Evolutionary conservation across 805 yeast genomes (phyloP).

Genomic region (Candida dendrica): DNA sequence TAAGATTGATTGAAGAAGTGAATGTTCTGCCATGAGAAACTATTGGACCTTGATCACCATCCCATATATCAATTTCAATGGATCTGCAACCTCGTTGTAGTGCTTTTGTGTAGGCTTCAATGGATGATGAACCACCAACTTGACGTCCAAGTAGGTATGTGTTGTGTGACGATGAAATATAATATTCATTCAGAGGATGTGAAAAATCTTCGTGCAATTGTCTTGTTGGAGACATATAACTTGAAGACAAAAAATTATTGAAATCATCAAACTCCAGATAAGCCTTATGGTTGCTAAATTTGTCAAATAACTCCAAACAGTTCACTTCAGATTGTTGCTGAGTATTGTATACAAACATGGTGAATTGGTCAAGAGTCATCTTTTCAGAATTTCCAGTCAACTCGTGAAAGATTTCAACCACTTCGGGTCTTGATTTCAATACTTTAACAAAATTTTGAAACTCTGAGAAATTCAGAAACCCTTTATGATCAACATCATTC

Average conservation of each 20-base stretch:
- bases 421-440: slow-evolving; percentile 60
- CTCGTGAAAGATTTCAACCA: slow-evolving; percentile 40
- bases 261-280: slow-evolving; percentile 10
- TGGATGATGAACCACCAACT: slow-evolving; percentile 77
- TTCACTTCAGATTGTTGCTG: slow-evolving; percentile 41
- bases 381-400: slow-evolving; percentile 17
- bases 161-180: slow-evolving; percentile 89
- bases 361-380: slow-evolving; percentile 27
- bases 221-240: slow-evolving; percentile 17
- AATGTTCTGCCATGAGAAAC: slow-evolving; percentile 88
- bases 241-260: slow-evolving; percentile 24
- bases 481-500: slow-evolving; percentile 43
- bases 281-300: slow-evolving; percentile 21
- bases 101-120: slow-evolving; percentile 82
- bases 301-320: slow-evolving; percentile 28
- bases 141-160: slow-evolving; percentile 88
- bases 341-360: slow-evolving; percentile 33
- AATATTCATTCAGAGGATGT: slow-evolving; percentile 77
- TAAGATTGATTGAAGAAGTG: slow-evolving; percentile 64
- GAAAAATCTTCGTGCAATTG: slow-evolving; percentile 31
- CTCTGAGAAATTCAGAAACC: slow-evolving; percentile 58
- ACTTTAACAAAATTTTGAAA: slow-evolving; percentile 69
- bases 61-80: slow-evolving; percentile 95
- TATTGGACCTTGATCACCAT: slow-evolving; percentile 70
- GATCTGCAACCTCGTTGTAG: slow-evolving; percentile 91